Evolutionary conservation across 495 filamentous ascomycete genomes (phyloP), one percentile per base, ranked within the genome.

Genomic region (Astrothelium macrocarpum): DNA sequence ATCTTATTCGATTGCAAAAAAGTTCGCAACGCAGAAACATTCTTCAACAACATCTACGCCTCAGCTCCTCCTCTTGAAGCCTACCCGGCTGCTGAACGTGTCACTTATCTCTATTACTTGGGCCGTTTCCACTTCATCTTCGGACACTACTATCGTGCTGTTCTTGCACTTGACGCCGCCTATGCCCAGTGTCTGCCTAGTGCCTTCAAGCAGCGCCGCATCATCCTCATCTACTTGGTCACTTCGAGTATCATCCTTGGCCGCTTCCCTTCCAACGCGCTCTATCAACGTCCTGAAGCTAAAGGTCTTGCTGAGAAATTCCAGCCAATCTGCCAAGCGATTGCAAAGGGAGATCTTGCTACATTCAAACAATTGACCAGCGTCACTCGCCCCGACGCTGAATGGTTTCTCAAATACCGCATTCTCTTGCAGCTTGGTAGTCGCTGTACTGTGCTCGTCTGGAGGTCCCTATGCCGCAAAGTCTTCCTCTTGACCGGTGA

Each of bases 61-160:
- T 85, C 87, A 66, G 90, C 90, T 1, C 90, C 91, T 4, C 89
- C 89, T 0, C 79, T 95, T 18, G 77, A 79, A 2, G 78, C 87
- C 46, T 96, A 91, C 71, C 90, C 93, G 18, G 90, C 90, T n/a
- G 82, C 90, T 11, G 90, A 97, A 64, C 84, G 90, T 45, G 89
- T 95, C 31, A 91, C 93, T 25, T 97, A 91, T 72, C 85, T 96
- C 5, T 97, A 96, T 75, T 97, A 96, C 71, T 87, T 96, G 20
- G 93, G 93, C 32, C 87, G 91, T 43, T 96, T 92, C 70, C 81
- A 88, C 64, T 91, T 96, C 70, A 83, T 86, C 62, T 90, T 89
- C 65, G 87, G 81, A 49, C 86, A 95, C 68, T 96, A 89, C 75
- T 84, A 83, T 67, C 82, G 84, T 16, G 89, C 93, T 0, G 84